These are phyloP conservation scores for Chernovozyma aurita DNA, from an alignment of 1,139 yeast genomes.

Conservation along the genomic window DNA sequence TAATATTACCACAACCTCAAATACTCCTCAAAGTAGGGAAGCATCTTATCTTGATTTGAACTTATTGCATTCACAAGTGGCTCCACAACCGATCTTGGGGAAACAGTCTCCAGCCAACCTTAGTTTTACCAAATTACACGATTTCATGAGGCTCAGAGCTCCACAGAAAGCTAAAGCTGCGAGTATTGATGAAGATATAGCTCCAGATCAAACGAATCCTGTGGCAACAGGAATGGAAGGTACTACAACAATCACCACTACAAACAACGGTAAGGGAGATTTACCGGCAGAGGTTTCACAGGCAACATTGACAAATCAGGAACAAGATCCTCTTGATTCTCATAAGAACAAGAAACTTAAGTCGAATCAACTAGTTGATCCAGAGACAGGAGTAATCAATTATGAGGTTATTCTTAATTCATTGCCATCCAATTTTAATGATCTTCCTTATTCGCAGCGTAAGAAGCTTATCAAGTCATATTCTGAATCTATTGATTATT, in stretches of 20 bases:
- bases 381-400: constrained; percentile 27
- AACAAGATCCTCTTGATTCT: constrained; percentile 5
- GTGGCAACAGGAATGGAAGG: constrained; percentile 2
- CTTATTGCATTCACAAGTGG: constrained; percentile 44
- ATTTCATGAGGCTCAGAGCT: constrained; percentile 24
- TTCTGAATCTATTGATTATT: constrained; percentile 52
- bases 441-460: constrained; percentile 67
- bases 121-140: constrained; percentile 21
- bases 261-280: not conserved
- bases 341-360: constrained; percentile 20
- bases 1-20: constrained; percentile 16
- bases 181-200: constrained; percentile 6
- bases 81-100: constrained; percentile 39
- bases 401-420: constrained; percentile 37
- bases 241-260: constrained; percentile 1
- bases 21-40: constrained; percentile 27
- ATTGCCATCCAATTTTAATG: constrained; percentile 58
- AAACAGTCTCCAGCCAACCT: constrained; percentile 7
- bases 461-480: constrained; percentile 52
- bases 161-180: constrained; percentile 9
- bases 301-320: not conserved
- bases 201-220: constrained; percentile 1
- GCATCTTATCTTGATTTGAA: constrained; percentile 39
- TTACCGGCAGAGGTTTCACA: not conserved
- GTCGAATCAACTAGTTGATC: constrained; percentile 14